Conservation (phyloP, 225 moss, liverwort and hornwort species). For the Asterella californica region DNA sequence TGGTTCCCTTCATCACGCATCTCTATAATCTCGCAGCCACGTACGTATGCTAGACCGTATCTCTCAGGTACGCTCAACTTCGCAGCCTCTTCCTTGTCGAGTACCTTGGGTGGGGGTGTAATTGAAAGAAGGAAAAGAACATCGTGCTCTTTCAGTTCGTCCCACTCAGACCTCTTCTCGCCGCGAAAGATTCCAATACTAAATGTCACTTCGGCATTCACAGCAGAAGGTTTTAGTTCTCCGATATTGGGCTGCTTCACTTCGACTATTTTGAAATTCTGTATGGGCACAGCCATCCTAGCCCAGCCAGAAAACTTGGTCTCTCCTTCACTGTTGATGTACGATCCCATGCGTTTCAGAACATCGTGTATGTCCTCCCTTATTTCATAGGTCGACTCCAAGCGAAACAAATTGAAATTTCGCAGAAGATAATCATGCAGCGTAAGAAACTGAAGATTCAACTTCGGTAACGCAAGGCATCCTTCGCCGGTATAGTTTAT, state of each 20-base stretch:
- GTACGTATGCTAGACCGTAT: conserved; percentile 80
- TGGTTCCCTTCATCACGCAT: conserved; percentile 87
- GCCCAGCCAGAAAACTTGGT: conserved; percentile 94
- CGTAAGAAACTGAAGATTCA: conserved; percentile 93
- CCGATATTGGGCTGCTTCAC: conserved; percentile 89
- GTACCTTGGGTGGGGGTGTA: conserved; percentile 51
- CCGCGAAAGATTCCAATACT: conserved; percentile 79
- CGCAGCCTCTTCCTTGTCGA: conserved; percentile 63
- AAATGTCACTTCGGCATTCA: conserved; percentile 78
- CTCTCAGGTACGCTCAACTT: conserved; percentile 74
- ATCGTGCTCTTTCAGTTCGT: conserved; percentile 93
- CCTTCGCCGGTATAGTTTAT: conserved; percentile 89
- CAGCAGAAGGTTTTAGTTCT: conserved; percentile 86
- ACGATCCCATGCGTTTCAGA: conserved; percentile 82
- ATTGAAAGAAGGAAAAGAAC: conserved; percentile 83
- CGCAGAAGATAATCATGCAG: conserved; percentile 94
- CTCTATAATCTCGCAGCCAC: conserved; percentile 97
- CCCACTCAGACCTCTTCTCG: conserved; percentile 87
- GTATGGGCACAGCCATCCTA: conserved; percentile 81
- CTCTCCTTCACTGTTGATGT: conserved; percentile 79
- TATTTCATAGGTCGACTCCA: conserved; percentile 95
- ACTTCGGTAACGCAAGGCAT: conserved; percentile 77
- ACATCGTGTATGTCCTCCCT: conserved; percentile 85
- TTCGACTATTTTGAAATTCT: conserved; percentile 75
- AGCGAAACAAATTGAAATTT: conserved; percentile 85